phyloP scores from a whole-genome alignment of 495 filamentous ascomycete species.

The Xylaria flabelliformis region DNA sequence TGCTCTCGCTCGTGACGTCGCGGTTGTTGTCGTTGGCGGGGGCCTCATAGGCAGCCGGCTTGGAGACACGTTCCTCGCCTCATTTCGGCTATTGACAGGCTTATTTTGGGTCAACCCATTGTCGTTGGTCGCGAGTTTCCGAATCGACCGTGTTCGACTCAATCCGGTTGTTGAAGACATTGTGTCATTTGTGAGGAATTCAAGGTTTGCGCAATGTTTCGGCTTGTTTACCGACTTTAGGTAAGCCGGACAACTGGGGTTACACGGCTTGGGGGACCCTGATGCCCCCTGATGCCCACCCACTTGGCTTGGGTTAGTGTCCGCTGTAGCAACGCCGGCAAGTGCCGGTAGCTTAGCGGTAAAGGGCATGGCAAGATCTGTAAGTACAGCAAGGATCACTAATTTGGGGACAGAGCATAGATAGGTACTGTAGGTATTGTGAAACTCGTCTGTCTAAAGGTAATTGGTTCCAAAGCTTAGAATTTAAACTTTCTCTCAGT shows the following conservation, averaged over 20 bases:
- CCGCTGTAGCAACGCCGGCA: background rate
- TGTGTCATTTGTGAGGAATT: slow-evolving; percentile 12
- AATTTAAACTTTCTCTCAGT: background rate
- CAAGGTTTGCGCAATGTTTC: slow-evolving; percentile 22
- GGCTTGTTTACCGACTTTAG: slow-evolving; percentile 8
- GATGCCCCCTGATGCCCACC: background rate
- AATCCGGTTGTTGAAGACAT: slow-evolving; percentile 46
- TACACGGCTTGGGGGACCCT: background rate
- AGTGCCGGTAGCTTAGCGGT: background rate
- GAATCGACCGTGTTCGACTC: slow-evolving; percentile 53
- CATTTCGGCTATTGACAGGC: slow-evolving; percentile 20
- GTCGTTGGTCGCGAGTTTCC: slow-evolving; percentile 42
- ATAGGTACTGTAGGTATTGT: background rate
- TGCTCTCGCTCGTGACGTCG: slow-evolving; percentile 31
- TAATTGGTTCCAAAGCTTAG: background rate
- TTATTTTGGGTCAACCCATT: slow-evolving; percentile 27
- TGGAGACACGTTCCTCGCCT: slow-evolving; percentile 46
- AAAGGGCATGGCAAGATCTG: background rate
- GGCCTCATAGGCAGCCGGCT: slow-evolving; percentile 56
- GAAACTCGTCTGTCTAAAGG: background rate
- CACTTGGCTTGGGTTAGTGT: background rate
- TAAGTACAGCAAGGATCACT: background rate
- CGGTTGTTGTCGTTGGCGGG: slow-evolving; percentile 36
- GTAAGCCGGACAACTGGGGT: slow-evolving; percentile 17
- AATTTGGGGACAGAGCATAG: too few relatives aligned